Evolutionary conservation across 495 filamentous ascomycete genomes (phyloP), one percentile per base, ranked within the genome.

Genomic region (Penicillium paxilli): DNA sequence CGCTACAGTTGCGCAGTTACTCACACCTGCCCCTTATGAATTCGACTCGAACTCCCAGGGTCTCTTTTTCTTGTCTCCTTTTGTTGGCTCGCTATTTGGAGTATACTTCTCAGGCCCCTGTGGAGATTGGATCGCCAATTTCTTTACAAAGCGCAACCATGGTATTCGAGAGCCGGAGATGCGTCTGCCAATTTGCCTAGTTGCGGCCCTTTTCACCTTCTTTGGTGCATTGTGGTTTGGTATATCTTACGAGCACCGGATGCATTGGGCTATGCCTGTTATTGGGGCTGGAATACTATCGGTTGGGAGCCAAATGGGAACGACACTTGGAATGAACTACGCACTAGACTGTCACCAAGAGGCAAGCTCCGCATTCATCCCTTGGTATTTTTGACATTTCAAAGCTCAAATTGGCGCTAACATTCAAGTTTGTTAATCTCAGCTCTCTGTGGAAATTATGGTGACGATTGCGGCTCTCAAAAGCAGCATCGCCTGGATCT

Each of bases 151-250:
- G 56, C 65, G 76, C 22, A 82, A 81, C 54, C 55, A 68, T 2
- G 81, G 81, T 17, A 70, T 83, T 19, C 63, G 79, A 5, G 75
- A 80, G 28, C 81, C 81, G 2, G 81, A 83, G 54, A 82, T 83
- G 75, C 71, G 81, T 17, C 69, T 82, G 10, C 68, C 76, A 0
- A 71, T 73, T 37, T 60, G 58, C 28, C 30, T 60, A n/a, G 14
- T 57, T 25, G 58, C 58, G 4, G 58, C 53, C 4, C 54, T 60
- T 23, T 60, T 60, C 38, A 57, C 58, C 10, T 60, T 60, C 49
- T 60, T 60, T 19, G 58, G 53, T 7, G 58, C 53, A 3, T 49
- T 60, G 1, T 60, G 58, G 58, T 60, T 56, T 22, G 58, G 48
- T 11, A 44, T 60, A 3, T 45, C 53, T 3, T 60, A 60, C 17